A percentile compares a stretch with the other conserved stretches of the same genome.
These are phyloP conservation scores for Xylaria venustula DNA, from an alignment of 495 filamentous ascomycete genomes.

Conservation along the genomic window DNA sequence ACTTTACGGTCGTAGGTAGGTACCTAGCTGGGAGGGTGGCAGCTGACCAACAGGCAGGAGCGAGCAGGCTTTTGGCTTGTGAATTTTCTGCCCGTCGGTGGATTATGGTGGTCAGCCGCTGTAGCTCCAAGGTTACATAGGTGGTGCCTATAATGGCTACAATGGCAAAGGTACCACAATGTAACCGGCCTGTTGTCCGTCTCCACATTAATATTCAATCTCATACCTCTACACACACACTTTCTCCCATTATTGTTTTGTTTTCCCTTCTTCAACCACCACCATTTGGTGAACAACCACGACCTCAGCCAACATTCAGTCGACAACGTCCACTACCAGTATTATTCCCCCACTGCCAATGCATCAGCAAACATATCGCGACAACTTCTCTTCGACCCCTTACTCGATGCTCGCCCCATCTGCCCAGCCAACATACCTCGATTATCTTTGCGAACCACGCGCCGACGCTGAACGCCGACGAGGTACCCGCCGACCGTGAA, in stretches of 20 bases:
- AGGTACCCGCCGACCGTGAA: constrained; percentile 44
- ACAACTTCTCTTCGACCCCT: constrained; percentile 42
- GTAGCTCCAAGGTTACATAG: too few species aligned
- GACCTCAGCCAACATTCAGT: constrained; percentile 9
- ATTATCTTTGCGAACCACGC: constrained; percentile 40
- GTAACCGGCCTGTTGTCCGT: neutral
- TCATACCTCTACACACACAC: neutral
- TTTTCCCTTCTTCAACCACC: constrained; percentile 23
- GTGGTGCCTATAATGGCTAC: too few species aligned
- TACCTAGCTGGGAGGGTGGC: too few species aligned
- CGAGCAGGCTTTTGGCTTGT: neutral
- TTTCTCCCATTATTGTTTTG: neutral
- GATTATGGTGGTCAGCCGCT: too few species aligned
- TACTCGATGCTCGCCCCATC: constrained; percentile 49
- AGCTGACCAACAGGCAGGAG: too few species aligned
- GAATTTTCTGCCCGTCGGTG: too few species aligned
- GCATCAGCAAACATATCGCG: constrained; percentile 42
- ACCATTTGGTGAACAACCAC: constrained; percentile 29
- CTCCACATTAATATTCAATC: neutral
- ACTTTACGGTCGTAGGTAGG: neutral
- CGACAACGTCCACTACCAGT: constrained; percentile 9
- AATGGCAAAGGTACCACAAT: neutral
- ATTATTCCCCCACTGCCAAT: constrained; percentile 34
- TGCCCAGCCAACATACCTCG: constrained; percentile 38
- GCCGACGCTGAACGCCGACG: constrained; percentile 51